phyloP scores from a whole-genome alignment of 23 red algal species.

The Chondrus crispus region DNA sequence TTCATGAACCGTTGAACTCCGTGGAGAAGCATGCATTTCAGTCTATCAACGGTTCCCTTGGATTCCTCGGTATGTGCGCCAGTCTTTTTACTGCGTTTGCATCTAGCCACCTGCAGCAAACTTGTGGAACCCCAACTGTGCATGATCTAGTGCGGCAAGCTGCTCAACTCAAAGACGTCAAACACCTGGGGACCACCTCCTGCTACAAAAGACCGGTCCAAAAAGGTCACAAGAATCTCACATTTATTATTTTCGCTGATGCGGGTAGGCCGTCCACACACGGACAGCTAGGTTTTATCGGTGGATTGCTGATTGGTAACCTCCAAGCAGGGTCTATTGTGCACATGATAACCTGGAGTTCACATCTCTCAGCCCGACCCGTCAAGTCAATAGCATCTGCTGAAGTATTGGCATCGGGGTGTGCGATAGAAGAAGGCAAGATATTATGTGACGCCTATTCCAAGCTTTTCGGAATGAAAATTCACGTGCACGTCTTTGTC shows the following conservation, averaged over 20 bases:
- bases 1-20: neutral
- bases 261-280: neutral
- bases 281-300: slow-evolving; percentile 17
- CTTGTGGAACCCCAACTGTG: neutral
- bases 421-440: slow-evolving; percentile 10
- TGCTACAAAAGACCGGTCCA: neutral
- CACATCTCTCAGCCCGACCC: neutral
- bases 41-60: slow-evolving; percentile 12
- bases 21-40: neutral
- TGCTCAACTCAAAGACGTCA: neutral
- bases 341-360: neutral
- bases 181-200: neutral
- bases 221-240: neutral
- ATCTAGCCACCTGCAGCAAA: neutral
- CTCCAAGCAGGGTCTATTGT: neutral
- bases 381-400: neutral
- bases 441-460: neutral
- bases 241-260: neutral
- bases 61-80: neutral
- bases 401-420: neutral
- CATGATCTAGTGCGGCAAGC: neutral
- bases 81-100: neutral
- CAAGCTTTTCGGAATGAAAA: neutral
- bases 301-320: neutral
- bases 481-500: too few relatives aligned